phyloP scores from a whole-genome alignment of 768 basidiomycete species.

The Tephrocybe sp. region DNA sequence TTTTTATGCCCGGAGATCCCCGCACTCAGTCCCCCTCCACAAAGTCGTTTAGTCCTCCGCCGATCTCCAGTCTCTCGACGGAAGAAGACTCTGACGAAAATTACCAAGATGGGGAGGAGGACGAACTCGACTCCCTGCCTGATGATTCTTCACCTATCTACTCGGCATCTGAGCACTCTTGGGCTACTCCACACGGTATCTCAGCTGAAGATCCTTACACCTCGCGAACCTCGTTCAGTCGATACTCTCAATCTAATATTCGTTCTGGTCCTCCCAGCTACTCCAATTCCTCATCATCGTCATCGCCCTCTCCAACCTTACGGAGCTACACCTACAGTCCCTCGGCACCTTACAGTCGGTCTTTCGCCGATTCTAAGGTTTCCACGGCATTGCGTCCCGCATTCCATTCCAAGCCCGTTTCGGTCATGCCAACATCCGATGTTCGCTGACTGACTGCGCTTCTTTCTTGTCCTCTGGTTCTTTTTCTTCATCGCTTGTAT shows the following conservation, averaged over 20 bases:
- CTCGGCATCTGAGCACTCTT: slow-evolving; percentile 3
- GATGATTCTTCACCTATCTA: slow-evolving; percentile 11
- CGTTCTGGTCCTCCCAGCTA: slow-evolving; percentile 18
- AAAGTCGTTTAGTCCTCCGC: slow-evolving; percentile 14
- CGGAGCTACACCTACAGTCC: slow-evolving; percentile 26
- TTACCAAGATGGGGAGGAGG: slow-evolving; percentile 19
- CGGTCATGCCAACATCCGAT: neutral
- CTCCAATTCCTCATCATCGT: slow-evolving; percentile 17
- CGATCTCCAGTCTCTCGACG: slow-evolving; percentile 21
- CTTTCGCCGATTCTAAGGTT: slow-evolving; percentile 29
- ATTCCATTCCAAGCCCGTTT: slow-evolving; percentile 18
- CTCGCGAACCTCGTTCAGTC: neutral
- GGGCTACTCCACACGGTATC: neutral
- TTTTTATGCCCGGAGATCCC: slow-evolving; percentile 16
- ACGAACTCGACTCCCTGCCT: slow-evolving; percentile 21
- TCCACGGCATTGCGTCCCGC: slow-evolving; percentile 37
- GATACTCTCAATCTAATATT: slow-evolving; percentile 15
- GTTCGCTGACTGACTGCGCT: neutral
- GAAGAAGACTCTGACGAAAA: slow-evolving; percentile 26
- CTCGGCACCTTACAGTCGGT: slow-evolving; percentile 30
- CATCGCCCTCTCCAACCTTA: slow-evolving; percentile 15
- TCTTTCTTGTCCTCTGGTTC: neutral
- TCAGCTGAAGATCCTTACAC: slow-evolving; percentile 3
- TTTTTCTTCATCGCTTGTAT: neutral
- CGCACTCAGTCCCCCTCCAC: neutral